Evolutionary conservation across 441 rosid species (phyloP).

Genomic region (Populus hybrid): DNA sequence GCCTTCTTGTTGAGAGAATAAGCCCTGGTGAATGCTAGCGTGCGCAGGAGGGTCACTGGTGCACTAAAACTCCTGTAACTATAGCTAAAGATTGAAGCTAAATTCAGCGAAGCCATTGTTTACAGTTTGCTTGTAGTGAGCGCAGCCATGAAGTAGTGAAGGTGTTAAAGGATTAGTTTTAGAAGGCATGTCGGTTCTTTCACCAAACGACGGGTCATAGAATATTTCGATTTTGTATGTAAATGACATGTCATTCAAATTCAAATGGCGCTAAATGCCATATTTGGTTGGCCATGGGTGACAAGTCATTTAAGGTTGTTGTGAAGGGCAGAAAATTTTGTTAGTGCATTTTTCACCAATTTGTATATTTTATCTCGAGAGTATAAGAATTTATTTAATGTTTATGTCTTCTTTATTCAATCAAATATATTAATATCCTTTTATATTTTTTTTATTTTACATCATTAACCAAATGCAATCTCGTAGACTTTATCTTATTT

Average conservation of each 20-base stretch:
- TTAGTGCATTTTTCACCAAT: too few species aligned
- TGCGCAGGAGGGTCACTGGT: conserved; percentile 40
- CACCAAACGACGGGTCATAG: not conserved
- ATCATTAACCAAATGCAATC: too few species aligned
- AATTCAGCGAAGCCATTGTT: conserved; percentile 30
- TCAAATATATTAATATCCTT: too few species aligned
- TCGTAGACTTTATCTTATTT: too few species aligned
- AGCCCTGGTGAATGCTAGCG: conserved; percentile 31
- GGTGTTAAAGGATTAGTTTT: not conserved
- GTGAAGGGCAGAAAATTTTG: not conserved
- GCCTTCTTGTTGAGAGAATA: conserved; percentile 19
- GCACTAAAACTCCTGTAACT: conserved; percentile 42
- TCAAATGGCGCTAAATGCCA: not conserved
- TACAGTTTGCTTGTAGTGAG: not conserved
- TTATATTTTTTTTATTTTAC: too few species aligned
- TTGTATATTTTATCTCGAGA: too few species aligned
- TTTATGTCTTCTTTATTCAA: too few species aligned
- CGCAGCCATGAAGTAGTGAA: not conserved
- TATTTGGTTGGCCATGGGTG: not conserved
- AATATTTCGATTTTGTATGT: not conserved
- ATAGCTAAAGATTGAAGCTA: conserved; percentile 48
- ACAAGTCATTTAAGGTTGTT: not conserved
- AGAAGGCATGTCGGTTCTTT: not conserved
- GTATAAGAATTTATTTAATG: too few species aligned
- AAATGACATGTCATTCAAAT: not conserved